Base-by-base conservation (phyloP, 2,329 filamentous ascomycete species). In the Periglandula ipomoeae region DNA sequence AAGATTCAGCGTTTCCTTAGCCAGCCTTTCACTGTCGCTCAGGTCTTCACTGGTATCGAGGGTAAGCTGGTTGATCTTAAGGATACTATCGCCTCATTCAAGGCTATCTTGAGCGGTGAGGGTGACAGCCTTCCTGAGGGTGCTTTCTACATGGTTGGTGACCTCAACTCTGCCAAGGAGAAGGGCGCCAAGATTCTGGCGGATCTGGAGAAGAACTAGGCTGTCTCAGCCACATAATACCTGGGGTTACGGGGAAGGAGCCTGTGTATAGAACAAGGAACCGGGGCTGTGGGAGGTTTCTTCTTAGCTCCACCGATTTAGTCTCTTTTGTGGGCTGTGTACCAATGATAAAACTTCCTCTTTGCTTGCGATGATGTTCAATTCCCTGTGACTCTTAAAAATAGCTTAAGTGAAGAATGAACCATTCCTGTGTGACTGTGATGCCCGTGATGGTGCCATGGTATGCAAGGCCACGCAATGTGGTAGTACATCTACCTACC, bases 121-220 rank as follows among this genome's bases (percentile, higher is more conserved):
- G 88, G 87, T 79, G 93, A 98, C 70, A 84, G 88, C 75, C 81
- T 98, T 58, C 93, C 93, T 59, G 93, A 97, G 76, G 84, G 84
- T 84, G 84, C 76, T 70, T 78, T 95, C 84, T 96, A 95, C 85
- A 95, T 95, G 90, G 90, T 97, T 71, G 93, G 93, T 70, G 87
- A 95, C 79, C 84, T 97, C 63, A 87, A 87, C 63, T 89, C 88
- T 57, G 93, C 90, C 61, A 87, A 87, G 70, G 83, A 79, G 67
- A 98, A 98, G 89, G 93, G 91, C 78, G 90, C 96, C 84, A 95
- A 97, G 89, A 97, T 98, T 80, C 78, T 98, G 70, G 90, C 93
- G 63, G 93, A 97, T 65, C 80, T 97, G 64, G 87, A 93, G 70
- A 74, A 75, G 64, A 74, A 73, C 65, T 73, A 75, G 71, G 62